Conservation (phyloP, 148 eudicot genomes). For the Camellia lanceoleosa region DNA sequence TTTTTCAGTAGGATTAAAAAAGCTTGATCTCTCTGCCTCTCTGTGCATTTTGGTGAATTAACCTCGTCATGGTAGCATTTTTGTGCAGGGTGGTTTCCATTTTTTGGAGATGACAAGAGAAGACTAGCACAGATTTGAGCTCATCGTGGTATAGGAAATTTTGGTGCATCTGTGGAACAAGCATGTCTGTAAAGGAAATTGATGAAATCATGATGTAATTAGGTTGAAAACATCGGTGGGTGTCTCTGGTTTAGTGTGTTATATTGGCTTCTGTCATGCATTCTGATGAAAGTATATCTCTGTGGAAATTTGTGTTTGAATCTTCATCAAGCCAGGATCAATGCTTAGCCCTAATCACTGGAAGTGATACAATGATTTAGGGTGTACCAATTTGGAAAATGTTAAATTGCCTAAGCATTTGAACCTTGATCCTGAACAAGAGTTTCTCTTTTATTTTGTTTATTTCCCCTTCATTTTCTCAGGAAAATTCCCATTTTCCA, state of each 20-base stretch:
- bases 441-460: too few species aligned
- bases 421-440: too few species aligned
- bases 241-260: background rate
- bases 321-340: background rate
- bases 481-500: too few species aligned
- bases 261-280: background rate
- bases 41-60: background rate
- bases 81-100: constrained; percentile 5
- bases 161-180: background rate
- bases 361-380: too few species aligned
- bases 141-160: background rate
- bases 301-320: background rate
- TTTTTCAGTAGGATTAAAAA: background rate
- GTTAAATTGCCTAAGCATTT: too few species aligned
- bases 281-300: background rate
- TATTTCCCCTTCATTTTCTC: too few species aligned
- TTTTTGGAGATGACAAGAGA: background rate
- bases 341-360: background rate
- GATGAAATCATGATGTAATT: background rate
- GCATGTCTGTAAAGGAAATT: background rate
- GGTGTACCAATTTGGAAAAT: too few species aligned
- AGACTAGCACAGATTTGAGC: background rate
- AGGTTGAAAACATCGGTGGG: background rate
- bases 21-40: background rate
- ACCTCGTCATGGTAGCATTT: background rate